These are phyloP conservation scores for Shiraia sp. DNA, from an alignment of 2,329 filamentous ascomycete genomes.

Conservation along the genomic window DNA sequence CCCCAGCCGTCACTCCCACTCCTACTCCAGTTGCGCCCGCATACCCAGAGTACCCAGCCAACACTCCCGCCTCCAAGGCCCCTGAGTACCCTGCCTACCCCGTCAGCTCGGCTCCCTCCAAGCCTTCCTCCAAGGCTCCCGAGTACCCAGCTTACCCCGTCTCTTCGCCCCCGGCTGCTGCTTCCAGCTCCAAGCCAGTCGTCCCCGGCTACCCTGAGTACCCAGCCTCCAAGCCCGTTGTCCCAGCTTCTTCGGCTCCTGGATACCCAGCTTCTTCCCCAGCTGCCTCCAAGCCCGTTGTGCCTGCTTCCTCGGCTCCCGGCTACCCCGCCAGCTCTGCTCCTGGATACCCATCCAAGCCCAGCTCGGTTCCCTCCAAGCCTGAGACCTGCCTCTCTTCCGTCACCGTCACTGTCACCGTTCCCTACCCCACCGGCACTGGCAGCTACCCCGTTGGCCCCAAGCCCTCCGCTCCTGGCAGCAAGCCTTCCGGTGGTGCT, in stretches of 20 bases:
- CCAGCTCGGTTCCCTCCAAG: conserved; percentile 5
- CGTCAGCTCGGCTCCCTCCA: conserved; percentile 1
- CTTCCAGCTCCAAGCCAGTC: conserved; percentile 10
- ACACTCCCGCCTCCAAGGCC: conserved; percentile 4
- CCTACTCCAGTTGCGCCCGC: conserved; percentile 18
- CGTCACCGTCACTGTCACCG: conserved; percentile 49
- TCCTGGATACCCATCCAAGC: conserved; percentile 5
- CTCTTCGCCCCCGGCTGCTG: neutral
- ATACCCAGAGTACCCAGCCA: conserved; percentile 18
- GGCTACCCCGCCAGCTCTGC: conserved; percentile 1
- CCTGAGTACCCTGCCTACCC: conserved; percentile 13
- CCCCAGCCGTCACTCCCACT: conserved; percentile 13
- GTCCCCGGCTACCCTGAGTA: conserved; percentile 4
- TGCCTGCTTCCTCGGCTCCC: neutral
- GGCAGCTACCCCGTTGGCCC: conserved; percentile 31
- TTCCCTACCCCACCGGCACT: conserved; percentile 45
- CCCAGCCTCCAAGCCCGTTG: conserved; percentile 4
- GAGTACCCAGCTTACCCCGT: conserved; percentile 15
- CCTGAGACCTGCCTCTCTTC: conserved; percentile 44
- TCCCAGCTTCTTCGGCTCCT: conserved; percentile 2
- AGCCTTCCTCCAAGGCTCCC: conserved; percentile 6
- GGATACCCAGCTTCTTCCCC: conserved; percentile 1
- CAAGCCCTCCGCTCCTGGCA: conserved; percentile 24
- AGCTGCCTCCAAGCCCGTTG: conserved; percentile 11
- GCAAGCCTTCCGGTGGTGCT: conserved; percentile 21